Evolutionary conservation across 306 rosid species (phyloP).

Genomic region (Albizia julibrissin): DNA sequence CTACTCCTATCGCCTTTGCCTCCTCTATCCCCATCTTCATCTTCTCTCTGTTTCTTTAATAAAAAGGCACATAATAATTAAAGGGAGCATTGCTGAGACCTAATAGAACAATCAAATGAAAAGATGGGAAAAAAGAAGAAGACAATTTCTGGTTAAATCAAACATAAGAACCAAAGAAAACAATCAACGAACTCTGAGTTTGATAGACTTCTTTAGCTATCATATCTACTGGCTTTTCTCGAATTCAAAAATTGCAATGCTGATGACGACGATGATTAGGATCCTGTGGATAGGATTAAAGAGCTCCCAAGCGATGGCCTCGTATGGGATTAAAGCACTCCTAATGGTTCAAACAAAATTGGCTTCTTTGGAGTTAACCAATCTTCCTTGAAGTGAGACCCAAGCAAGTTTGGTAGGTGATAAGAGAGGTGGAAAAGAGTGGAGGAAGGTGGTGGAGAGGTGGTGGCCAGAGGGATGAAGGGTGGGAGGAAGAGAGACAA

Average conservation of each 20-base stretch:
- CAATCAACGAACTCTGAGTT: conserved; percentile 50
- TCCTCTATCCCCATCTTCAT: too few species aligned
- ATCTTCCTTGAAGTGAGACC: conserved; percentile 58
- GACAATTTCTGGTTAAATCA: background rate
- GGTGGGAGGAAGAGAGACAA: conserved; percentile 40
- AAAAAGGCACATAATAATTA: background rate
- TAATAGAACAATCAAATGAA: background rate
- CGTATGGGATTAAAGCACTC: conserved; percentile 41
- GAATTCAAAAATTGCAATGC: conserved; percentile 57
- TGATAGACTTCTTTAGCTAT: conserved; percentile 54
- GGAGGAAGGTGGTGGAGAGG: conserved; percentile 48
- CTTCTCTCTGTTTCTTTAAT: background rate
- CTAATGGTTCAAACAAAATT: conserved; percentile 48
- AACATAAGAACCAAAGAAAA: background rate
- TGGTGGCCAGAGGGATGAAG: conserved; percentile 43
- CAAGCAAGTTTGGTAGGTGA: conserved; percentile 45
- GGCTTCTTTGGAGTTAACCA: conserved; percentile 54
- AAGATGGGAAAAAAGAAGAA: background rate
- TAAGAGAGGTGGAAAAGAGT: conserved; percentile 25
- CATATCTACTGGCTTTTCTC: conserved; percentile 49
- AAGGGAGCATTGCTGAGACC: background rate
- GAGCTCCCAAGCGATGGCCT: conserved; percentile 66
- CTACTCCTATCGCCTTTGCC: too few species aligned
- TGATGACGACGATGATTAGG: conserved; percentile 59
- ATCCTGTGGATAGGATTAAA: conserved; percentile 59